These are phyloP conservation scores for Pleurotus citrinopileatus DNA, from an alignment of 768 basidiomycete species.

Conservation along the genomic window DNA sequence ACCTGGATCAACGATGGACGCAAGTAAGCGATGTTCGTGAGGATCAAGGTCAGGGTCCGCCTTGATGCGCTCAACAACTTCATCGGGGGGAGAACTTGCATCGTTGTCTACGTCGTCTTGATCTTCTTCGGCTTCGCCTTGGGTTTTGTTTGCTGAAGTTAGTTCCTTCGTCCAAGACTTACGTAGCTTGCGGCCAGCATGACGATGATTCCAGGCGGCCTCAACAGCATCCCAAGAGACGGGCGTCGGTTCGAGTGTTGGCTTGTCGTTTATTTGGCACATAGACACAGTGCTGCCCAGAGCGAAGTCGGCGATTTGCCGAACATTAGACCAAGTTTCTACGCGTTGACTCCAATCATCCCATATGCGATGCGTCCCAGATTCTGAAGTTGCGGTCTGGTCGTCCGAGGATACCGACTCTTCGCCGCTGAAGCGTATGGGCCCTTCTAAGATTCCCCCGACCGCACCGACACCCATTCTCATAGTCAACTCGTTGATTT, in stretches of 20 bases:
- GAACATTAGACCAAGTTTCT: conserved; percentile 68
- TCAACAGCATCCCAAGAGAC: conserved; percentile 69
- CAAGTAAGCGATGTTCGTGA: conserved; percentile 79
- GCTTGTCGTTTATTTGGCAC: conserved; percentile 26
- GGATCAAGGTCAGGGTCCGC: conserved; percentile 71
- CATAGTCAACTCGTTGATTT: conserved; percentile 80
- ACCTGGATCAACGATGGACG: conserved; percentile 86
- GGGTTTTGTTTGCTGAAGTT: conserved; percentile 22
- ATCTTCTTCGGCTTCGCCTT: conserved; percentile 32
- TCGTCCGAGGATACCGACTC: conserved; percentile 12
- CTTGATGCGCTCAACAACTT: conserved; percentile 74
- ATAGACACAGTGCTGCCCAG: conserved; percentile 44
- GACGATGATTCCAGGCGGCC: conserved; percentile 61
- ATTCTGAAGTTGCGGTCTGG: conserved; percentile 6
- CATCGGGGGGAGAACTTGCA: conserved; percentile 49
- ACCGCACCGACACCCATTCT: conserved; percentile 79
- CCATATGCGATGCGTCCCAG: conserved; percentile 36
- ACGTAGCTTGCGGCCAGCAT: conserved; percentile 46
- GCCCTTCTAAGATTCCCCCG: conserved; percentile 58
- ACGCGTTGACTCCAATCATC: conserved; percentile 69
- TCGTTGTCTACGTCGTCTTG: conserved; percentile 32
- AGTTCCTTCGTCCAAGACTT: conserved; percentile 61
- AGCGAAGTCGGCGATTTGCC: conserved; percentile 73
- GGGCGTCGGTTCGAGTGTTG: conserved; percentile 50
- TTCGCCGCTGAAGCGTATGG: conserved; percentile 6